A percentile compares a stretch with the other conserved stretches of the same genome.
These are phyloP conservation scores for Scheffersomyces cryptocercus DNA, from an alignment of 1,139 yeast genomes.

Conservation along the genomic window DNA sequence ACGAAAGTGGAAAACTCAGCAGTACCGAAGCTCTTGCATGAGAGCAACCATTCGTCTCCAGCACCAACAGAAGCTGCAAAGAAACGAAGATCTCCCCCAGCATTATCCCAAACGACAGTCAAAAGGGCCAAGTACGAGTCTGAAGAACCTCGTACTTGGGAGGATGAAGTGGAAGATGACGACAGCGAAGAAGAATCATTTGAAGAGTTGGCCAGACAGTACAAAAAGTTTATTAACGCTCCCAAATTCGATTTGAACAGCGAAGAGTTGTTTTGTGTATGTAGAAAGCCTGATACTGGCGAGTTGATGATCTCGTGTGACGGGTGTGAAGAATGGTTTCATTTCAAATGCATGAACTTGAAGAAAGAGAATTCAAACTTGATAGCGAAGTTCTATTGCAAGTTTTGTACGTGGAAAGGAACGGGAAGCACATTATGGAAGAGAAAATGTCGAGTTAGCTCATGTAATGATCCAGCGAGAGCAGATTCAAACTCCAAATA, in stretches of 20 bases:
- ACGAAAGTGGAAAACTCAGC: background rate
- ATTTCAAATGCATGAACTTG: slow-evolving; percentile 74
- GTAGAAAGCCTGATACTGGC: slow-evolving; percentile 78
- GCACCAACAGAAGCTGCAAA: background rate
- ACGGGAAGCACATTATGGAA: slow-evolving; percentile 61
- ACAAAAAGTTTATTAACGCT: slow-evolving; percentile 42
- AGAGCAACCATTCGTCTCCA: background rate
- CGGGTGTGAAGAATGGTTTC: slow-evolving; percentile 96
- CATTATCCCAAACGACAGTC: slow-evolving; percentile 1
- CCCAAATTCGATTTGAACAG: slow-evolving; percentile 49
- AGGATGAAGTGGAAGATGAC: background rate
- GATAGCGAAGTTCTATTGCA: slow-evolving; percentile 71
- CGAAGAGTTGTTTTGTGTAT: slow-evolving; percentile 75
- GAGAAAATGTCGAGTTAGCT: slow-evolving; percentile 65
- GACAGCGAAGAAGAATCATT: slow-evolving; percentile 20
- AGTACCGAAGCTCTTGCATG: slow-evolving; percentile 2
- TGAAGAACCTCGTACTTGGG: background rate
- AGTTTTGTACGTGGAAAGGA: slow-evolving; percentile 62
- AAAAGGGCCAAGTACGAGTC: background rate
- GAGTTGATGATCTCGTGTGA: slow-evolving; percentile 91
- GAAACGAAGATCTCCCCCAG: slow-evolving; percentile 4
- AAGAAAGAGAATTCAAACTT: slow-evolving; percentile 54
- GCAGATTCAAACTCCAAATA: slow-evolving; percentile 56
- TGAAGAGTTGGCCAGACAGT: slow-evolving; percentile 48
- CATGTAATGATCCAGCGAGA: slow-evolving; percentile 61